Percentiles rank a stretch among this genome's conserved stretches.
These are phyloP conservation scores for Ogataea degrootiae DNA, from an alignment of 805 yeast species.

Conservation along the genomic window DNA sequence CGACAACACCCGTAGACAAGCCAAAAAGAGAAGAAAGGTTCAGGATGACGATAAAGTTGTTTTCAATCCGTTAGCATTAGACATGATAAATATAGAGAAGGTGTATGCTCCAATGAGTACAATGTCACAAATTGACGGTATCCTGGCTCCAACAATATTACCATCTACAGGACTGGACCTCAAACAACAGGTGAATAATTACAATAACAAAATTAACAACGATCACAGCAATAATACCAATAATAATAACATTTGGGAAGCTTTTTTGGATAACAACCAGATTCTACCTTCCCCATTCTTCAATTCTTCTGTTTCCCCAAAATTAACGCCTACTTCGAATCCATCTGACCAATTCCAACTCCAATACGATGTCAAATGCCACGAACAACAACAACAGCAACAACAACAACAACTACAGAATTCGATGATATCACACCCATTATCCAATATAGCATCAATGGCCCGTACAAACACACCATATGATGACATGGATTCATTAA, in stretches of 20 bases:
- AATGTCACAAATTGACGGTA: neutral
- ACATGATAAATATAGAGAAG: constrained; percentile 1
- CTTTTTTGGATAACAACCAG: constrained; percentile 3
- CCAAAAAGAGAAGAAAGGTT: neutral
- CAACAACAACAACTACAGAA: neutral
- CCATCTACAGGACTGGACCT: neutral
- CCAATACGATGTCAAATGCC: too few relatives aligned
- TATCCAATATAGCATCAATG: neutral
- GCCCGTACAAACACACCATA: neutral
- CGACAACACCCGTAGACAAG: neutral
- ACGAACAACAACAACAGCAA: neutral
- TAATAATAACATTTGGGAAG: constrained; percentile 7
- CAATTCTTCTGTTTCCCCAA: constrained; percentile 1
- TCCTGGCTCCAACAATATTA: neutral
- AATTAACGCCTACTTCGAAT: neutral
- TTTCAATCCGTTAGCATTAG: constrained; percentile 27
- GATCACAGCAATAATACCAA: neutral
- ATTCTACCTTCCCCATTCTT: constrained; percentile 1
- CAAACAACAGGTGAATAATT: neutral
- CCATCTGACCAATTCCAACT: neutral
- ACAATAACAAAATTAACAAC: neutral
- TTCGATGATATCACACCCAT: neutral
- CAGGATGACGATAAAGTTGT: constrained; percentile 14
- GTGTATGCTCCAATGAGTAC: neutral
- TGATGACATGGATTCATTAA: constrained; percentile 2